Evolutionary conservation across 1,284 basidiomycete genomes (phyloP), one percentile per base, ranked within the genome.

Genomic region (Peniophora sp.): DNA sequence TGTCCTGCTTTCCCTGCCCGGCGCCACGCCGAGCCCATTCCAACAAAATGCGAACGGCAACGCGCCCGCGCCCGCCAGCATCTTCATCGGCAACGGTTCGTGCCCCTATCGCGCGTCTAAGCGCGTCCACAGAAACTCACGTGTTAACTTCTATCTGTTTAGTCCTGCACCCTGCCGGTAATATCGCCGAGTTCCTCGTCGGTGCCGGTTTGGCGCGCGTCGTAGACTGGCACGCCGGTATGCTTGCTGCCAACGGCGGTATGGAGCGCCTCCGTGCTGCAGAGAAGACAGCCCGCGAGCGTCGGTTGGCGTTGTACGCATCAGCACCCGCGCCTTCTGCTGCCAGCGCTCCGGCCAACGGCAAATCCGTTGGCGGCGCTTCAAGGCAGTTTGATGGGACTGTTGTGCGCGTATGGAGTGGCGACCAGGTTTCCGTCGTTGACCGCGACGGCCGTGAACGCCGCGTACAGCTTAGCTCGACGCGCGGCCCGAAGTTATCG

Each of bases 221-320:
- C 49, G 89, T 98, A 53, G 95, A 97, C 65, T 98, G 96, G 95
- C 96, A 99, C 66, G 94, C 94, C 12, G 96, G 95, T 32, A 89
- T 98, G 78, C 81, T 99, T 39, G 81, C 90, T 2, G 77, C 76
- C 53, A 73, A 76, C 54, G 87, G 90, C 27, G 84, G 82, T 14
- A 92, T 96, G 81, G 91, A 95, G 62, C 81, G 81, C 38, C 77
- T 97, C 25, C 84, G 95, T 41, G 79, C 83, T 2, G 90, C 92
- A 1, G 96, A 98, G 68, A 86, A 81, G 61, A 65, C 64, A 16
- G 95, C 94, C 19, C 95, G 93, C 67, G 90, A 93, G 59, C 90
- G 85, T 66, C 81, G 85, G 43, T 64, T 79, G 1, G 85, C 78
- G 55, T 74, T 98, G 10, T 97, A 95, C 70, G 86, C 91, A 39